These are phyloP conservation scores for Erodium texanum DNA, from an alignment of 441 rosid genomes.

Conservation along the genomic window DNA sequence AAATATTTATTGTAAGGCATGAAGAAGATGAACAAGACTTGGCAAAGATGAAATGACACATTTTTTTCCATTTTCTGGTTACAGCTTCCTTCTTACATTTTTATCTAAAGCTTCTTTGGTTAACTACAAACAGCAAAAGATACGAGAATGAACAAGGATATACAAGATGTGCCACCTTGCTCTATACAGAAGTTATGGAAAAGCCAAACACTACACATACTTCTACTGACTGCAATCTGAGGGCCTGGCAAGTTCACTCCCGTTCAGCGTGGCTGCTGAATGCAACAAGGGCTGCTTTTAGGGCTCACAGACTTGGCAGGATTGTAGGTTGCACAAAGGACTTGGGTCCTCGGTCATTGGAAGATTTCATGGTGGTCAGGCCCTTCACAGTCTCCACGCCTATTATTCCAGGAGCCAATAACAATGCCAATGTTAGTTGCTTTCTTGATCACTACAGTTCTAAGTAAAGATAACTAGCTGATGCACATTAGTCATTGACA, in stretches of 20 bases:
- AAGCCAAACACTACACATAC: background rate
- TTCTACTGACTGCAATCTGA: background rate
- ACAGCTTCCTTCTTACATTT: background rate
- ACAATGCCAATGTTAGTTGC: background rate
- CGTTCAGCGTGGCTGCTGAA: conserved; percentile 36
- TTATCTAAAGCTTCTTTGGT: background rate
- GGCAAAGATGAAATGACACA: too few relatives aligned
- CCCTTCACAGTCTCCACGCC: background rate
- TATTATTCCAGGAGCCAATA: conserved; percentile 9
- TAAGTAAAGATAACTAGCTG: background rate
- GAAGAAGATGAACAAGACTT: too few relatives aligned
- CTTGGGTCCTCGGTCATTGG: too few relatives aligned
- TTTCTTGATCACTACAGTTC: background rate
- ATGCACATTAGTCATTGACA: background rate
- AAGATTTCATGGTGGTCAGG: too few relatives aligned
- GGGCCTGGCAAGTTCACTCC: background rate
- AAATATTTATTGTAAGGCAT: too few relatives aligned
- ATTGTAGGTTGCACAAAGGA: too few relatives aligned
- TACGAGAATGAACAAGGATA: background rate
- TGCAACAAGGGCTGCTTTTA: conserved; percentile 19
- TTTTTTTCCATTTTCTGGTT: too few relatives aligned
- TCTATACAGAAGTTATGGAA: background rate
- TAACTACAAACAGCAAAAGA: background rate
- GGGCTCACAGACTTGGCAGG: background rate
- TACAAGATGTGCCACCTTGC: background rate